Evolutionary conservation across 2,329 filamentous ascomycete genomes (phyloP).

Genomic region (Fusarium illudens): DNA sequence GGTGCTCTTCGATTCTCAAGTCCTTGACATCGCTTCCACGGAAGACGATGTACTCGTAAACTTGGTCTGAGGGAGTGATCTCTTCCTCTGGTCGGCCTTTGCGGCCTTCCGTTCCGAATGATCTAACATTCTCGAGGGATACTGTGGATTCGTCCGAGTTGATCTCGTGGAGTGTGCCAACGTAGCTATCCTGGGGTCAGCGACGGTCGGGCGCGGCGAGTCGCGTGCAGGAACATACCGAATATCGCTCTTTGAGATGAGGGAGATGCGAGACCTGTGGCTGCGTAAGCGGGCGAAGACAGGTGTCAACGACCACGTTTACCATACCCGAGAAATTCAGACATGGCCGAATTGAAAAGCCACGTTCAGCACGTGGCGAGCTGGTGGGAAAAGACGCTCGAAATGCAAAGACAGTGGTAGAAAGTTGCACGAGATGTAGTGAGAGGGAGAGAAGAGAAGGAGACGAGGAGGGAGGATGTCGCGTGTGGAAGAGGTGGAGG

Average conservation of each 20-base stretch:
- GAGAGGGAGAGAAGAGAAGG: slow-evolving; percentile 26
- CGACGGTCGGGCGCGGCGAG: slow-evolving; percentile 16
- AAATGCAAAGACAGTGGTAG: slow-evolving; percentile 33
- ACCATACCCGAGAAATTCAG: slow-evolving; percentile 68
- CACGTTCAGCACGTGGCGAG: slow-evolving; percentile 55
- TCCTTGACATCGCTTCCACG: slow-evolving; percentile 98
- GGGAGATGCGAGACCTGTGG: slow-evolving; percentile 85
- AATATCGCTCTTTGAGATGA: slow-evolving; percentile 98
- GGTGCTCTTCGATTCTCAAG: slow-evolving; percentile 87
- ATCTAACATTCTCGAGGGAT: slow-evolving; percentile 94
- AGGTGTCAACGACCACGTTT: slow-evolving; percentile 39
- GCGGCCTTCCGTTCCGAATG: slow-evolving; percentile 92
- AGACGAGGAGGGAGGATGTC: slow-evolving; percentile 23
- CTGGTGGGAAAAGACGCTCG: slow-evolving; percentile 37
- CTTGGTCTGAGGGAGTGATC: slow-evolving; percentile 81
- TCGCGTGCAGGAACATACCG: slow-evolving; percentile 67
- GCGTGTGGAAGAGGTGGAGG: slow-evolving; percentile 30
- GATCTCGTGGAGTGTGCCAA: slow-evolving; percentile 95
- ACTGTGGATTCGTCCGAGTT: slow-evolving; percentile 97
- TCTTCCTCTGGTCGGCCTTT: slow-evolving; percentile 81
- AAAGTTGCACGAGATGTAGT: slow-evolving; percentile 25
- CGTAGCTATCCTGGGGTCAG: slow-evolving; percentile 73
- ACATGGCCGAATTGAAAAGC: slow-evolving; percentile 56
- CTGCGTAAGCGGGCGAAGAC: slow-evolving; percentile 46
- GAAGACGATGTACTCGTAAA: slow-evolving; percentile 99